Conservation (phyloP, 1,139 yeast species). For the Taphrina confusa region DNA sequence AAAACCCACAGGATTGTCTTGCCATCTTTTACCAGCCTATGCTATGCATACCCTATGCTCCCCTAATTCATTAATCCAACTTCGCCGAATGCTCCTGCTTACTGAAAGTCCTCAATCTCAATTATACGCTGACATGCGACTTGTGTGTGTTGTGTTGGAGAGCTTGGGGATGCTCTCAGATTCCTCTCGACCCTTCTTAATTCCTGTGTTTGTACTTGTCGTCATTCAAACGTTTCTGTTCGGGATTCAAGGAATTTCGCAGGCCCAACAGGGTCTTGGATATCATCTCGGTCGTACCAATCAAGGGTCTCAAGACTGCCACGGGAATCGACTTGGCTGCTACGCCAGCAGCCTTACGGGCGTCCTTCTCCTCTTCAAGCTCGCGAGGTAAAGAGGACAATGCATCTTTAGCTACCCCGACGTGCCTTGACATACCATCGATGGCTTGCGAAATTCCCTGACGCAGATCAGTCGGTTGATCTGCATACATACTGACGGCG, state of each 20-base stretch:
- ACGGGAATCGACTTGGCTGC: slow-evolving; percentile 80
- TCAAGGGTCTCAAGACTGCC: slow-evolving; percentile 76
- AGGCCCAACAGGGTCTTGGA: slow-evolving; percentile 81
- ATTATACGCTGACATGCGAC: too few species aligned
- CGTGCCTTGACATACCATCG: slow-evolving; percentile 67
- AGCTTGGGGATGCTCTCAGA: too few species aligned
- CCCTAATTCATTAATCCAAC: too few species aligned
- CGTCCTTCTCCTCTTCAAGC: slow-evolving; percentile 61
- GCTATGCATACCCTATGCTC: too few species aligned
- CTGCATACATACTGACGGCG: slow-evolving; percentile 71
- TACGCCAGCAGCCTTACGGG: slow-evolving; percentile 66
- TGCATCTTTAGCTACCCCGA: slow-evolving; percentile 66
- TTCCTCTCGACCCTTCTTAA: background rate
- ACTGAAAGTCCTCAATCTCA: too few species aligned
- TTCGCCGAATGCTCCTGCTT: too few species aligned
- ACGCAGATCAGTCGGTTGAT: slow-evolving; percentile 71
- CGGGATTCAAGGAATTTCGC: slow-evolving; percentile 75
- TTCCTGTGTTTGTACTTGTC: slow-evolving; percentile 45
- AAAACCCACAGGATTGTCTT: too few species aligned
- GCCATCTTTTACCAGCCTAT: too few species aligned
- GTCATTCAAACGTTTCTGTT: slow-evolving; percentile 53
- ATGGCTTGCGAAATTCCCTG: slow-evolving; percentile 77
- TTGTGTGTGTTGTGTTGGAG: too few species aligned
- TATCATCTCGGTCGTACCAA: slow-evolving; percentile 90
- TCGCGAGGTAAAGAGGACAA: slow-evolving; percentile 62